A percentile compares a stretch with the other conserved stretches of the same genome.
Conservation (phyloP, 768 basidiomycete species). For the Multifurca ochricompacta region DNA sequence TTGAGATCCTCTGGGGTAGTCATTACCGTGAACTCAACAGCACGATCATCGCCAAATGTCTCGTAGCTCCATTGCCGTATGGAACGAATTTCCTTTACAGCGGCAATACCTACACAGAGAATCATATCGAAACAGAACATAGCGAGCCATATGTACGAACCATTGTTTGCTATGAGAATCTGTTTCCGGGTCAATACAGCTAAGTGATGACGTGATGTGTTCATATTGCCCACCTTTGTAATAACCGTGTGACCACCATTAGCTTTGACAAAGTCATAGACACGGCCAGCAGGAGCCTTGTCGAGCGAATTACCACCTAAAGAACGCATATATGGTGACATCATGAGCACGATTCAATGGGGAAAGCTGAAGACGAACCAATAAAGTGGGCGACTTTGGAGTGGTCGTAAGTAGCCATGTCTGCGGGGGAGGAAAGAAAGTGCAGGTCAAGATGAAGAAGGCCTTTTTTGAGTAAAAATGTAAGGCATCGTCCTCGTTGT, state of each 20-base stretch:
- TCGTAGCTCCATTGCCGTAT: conserved; percentile 99
- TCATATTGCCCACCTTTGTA: conserved; percentile 65
- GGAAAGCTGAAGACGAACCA: conserved; percentile 33
- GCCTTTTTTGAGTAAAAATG: not conserved
- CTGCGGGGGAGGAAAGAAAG: not conserved
- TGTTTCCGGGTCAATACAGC: conserved; percentile 28
- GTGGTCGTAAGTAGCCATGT: conserved; percentile 41
- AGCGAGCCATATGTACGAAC: conserved; percentile 32
- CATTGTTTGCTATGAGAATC: conserved; percentile 99
- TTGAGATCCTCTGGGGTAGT: conserved; percentile 97
- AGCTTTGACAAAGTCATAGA: conserved; percentile 84
- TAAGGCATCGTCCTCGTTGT: conserved; percentile 5
- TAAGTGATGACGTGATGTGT: not conserved
- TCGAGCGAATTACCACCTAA: conserved; percentile 91
- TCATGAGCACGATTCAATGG: conserved; percentile 5
- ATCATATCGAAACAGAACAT: not conserved
- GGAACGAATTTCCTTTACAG: conserved; percentile 98
- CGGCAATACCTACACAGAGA: conserved; percentile 75
- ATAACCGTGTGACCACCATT: conserved; percentile 98
- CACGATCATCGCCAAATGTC: conserved; percentile 93
- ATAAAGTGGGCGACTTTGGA: conserved; percentile 58
- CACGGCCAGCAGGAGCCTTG: conserved; percentile 65
- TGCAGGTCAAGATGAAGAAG: conserved; percentile 5
- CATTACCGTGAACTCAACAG: conserved; percentile 99
- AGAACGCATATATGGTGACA: conserved; percentile 18